A percentile compares a stretch with the other conserved stretches of the same genome.
These are phyloP conservation scores for Chaetomiaceae sp. DNA, from an alignment of 2,329 filamentous ascomycete genomes.

Conservation along the genomic window DNA sequence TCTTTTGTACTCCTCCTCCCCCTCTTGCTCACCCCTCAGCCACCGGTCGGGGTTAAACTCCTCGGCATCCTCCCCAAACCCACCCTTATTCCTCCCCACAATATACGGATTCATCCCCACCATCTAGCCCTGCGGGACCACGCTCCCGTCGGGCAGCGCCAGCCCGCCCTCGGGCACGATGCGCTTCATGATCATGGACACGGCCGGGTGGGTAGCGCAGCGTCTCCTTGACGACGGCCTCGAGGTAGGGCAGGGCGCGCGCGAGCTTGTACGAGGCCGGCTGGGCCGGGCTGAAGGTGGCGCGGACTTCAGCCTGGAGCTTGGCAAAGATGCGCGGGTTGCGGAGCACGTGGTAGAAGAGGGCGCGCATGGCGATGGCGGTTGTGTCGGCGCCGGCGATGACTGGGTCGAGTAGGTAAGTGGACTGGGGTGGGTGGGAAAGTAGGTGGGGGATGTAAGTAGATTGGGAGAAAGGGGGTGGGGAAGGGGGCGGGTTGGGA, in stretches of 20 bases:
- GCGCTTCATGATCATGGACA: constrained; percentile 44
- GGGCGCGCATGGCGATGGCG: constrained; percentile 52
- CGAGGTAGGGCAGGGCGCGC: constrained; percentile 37
- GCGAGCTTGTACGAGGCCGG: constrained; percentile 21
- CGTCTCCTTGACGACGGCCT: constrained; percentile 47
- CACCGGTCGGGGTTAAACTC: constrained; percentile 43
- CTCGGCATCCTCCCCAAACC: constrained; percentile 42
- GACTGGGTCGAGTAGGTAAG: constrained; percentile 6
- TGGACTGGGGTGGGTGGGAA: background rate
- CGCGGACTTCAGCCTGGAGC: constrained; percentile 50
- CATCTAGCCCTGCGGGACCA: constrained; percentile 32
- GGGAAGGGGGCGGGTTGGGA: background rate
- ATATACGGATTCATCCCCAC: constrained; percentile 39
- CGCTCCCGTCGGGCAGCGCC: constrained; percentile 31
- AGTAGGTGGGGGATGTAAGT: background rate
- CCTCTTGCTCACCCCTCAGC: constrained; percentile 34
- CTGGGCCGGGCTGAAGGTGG: constrained; percentile 27
- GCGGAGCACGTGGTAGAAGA: constrained; percentile 58
- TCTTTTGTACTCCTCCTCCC: constrained; percentile 28
- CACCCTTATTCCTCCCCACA: constrained; percentile 31
- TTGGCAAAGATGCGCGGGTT: constrained; percentile 43
- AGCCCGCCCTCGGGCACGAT: constrained; percentile 39
- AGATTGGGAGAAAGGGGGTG: too few species aligned
- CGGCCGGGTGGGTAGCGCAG: constrained; percentile 43
- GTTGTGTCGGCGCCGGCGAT: constrained; percentile 58